phyloP scores from a whole-genome alignment of 345 rosid genomes.

The Eucalyptus erythrocorys region DNA sequence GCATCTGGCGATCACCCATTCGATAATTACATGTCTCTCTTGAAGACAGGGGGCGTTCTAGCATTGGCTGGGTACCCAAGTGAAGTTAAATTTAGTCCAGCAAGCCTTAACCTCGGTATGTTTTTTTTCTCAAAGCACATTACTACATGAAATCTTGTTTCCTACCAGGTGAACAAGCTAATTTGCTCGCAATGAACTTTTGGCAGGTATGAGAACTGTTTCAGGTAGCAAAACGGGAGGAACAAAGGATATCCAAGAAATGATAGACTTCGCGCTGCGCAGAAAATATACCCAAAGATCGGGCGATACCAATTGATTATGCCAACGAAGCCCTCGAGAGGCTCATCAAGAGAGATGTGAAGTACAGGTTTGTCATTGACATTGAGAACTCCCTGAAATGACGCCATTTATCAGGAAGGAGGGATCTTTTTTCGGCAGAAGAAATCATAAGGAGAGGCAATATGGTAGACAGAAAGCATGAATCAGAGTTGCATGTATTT shows the following conservation, averaged over 20 bases:
- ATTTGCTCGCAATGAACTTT: not conserved
- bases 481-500: slow-evolving; percentile 8
- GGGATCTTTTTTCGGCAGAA: not conserved
- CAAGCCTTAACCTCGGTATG: slow-evolving; percentile 46
- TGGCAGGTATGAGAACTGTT: slow-evolving; percentile 50
- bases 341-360: slow-evolving; percentile 58
- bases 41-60: slow-evolving; percentile 60
- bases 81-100: slow-evolving; percentile 70
- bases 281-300: slow-evolving; percentile 61
- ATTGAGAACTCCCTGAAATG: slow-evolving; percentile 54
- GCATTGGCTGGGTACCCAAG: slow-evolving; percentile 72
- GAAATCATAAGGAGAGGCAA: not conserved
- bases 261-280: slow-evolving; percentile 64
- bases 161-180: not conserved
- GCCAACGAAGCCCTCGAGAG: slow-evolving; percentile 72
- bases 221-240: slow-evolving; percentile 73
- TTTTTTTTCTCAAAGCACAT: not conserved
- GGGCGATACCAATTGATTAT: slow-evolving; percentile 63
- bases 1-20: slow-evolving; percentile 84
- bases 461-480: not conserved
- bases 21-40: slow-evolving; percentile 68
- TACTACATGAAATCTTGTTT: not conserved
- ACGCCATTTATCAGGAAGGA: not conserved
- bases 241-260: slow-evolving; percentile 58
- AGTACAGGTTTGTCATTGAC: slow-evolving; percentile 81